phyloP scores from a whole-genome alignment of 257 asterid species.

The Solanum lignicaule region DNA sequence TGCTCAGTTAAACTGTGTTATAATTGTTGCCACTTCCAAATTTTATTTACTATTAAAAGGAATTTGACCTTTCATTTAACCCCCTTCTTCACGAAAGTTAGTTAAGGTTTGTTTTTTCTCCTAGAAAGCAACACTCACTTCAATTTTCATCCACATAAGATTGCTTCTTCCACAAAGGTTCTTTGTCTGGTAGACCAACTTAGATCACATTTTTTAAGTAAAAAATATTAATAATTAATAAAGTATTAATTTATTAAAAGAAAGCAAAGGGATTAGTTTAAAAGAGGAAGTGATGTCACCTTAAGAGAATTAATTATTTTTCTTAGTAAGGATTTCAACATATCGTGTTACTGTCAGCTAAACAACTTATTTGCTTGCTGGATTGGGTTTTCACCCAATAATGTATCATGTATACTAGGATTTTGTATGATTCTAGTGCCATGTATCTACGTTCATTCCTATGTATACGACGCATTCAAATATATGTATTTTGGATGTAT shows the following conservation, averaged over 20 bases:
- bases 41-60: background rate
- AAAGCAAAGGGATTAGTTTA: constrained; percentile 21
- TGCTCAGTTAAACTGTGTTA: background rate
- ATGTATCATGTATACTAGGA: constrained; percentile 13
- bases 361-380: constrained; percentile 54
- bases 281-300: constrained; percentile 28
- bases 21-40: background rate
- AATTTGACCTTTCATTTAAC: constrained; percentile 1
- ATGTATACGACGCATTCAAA: too few relatives aligned
- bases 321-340: background rate
- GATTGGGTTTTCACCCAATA: constrained; percentile 44
- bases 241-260: background rate
- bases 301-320: background rate
- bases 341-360: constrained; percentile 26
- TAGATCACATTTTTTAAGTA: background rate
- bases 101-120: constrained; percentile 4
- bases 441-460: background rate
- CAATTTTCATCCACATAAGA: background rate
- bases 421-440: background rate
- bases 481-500: background rate
- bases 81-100: constrained; percentile 22
- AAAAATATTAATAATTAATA: background rate
- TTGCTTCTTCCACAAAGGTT: constrained; percentile 36
- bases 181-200: constrained; percentile 39
- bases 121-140: background rate